A percentile compares a stretch with the other conserved stretches of the same genome.
Evolutionary conservation across 495 filamentous ascomycete genomes (phyloP).

Genomic region (Daldinia bambusicola): DNA sequence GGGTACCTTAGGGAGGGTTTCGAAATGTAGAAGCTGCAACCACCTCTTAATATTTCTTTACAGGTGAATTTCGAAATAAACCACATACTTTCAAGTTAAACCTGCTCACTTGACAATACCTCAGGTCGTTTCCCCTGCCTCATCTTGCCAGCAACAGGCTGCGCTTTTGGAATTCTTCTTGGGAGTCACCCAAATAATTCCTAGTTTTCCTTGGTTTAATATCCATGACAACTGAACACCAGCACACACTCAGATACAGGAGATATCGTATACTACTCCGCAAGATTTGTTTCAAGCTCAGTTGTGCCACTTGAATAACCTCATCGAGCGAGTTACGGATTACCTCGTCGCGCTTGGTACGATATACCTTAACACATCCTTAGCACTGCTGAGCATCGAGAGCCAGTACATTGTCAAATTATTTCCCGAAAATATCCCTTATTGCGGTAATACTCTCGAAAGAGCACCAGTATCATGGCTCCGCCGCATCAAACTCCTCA

Average conservation of each 20-base stretch:
- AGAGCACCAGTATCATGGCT: background rate
- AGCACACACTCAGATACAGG: background rate
- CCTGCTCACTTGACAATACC: background rate
- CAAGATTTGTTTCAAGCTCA: background rate
- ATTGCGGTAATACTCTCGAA: background rate
- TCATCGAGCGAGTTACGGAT: background rate
- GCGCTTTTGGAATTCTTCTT: constrained; percentile 15
- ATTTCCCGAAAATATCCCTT: background rate
- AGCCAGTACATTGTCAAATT: background rate
- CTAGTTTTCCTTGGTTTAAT: background rate
- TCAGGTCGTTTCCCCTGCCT: background rate
- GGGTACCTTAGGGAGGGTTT: background rate
- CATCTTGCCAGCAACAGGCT: constrained; percentile 14
- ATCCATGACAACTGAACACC: constrained; percentile 11
- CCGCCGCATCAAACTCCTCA: background rate
- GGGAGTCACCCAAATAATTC: background rate
- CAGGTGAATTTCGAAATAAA: constrained; percentile 1
- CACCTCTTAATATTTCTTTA: background rate
- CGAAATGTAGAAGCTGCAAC: constrained; percentile 2
- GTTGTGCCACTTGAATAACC: background rate
- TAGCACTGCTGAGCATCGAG: background rate
- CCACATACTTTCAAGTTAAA: background rate
- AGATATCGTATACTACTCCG: background rate
- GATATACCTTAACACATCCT: background rate
- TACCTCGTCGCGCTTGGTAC: constrained; percentile 6